Base-by-base conservation (phyloP, 2,329 filamentous ascomycete species). In the Fusarium fujikuroi region DNA sequence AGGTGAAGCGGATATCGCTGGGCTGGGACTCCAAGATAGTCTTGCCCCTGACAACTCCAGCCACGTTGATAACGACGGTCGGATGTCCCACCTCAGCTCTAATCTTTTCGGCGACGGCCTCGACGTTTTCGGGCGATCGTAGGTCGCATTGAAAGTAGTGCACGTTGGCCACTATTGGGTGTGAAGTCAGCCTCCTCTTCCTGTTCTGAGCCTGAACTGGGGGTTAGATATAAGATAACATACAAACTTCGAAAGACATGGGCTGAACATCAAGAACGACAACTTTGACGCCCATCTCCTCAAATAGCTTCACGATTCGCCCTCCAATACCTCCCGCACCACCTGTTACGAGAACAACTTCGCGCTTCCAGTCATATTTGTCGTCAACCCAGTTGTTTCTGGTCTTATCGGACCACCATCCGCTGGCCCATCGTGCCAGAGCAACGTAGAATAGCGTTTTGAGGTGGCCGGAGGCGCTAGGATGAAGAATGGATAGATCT, bases 251-350 rank as follows among this genome's bases (percentile, higher is more conserved):
- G 76, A 87, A 91, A 25, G 86, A 87, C 81, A 91, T 81, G 9
- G 86, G 85, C 75, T 92, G 89, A 39, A 93, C 86, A 81, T 95
- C 93, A 40, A 95, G 80, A 5, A 95, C 90, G 0, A 91, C 91
- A 39, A 95, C 91, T 72, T 89, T 92, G 74, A 93, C 85, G 2
- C 88, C 89, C 68, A 83, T 84, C 79, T 91, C 88, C 1, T 89
- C 90, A n/a, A 96, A 84, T 60, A 91, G 80, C 72, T 87, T 85
- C 19, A 92, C 92, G 7, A 94, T 86, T 42, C 87, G 83, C 25
- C 87, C 89, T 19, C 93, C 93, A 76, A 95, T 94, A 0, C 93
- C 93, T 63, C 89, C 89, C 46, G 91, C 90, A 12, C 93, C 93
- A 12, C 93, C 93, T 0, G 93, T 95, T 25, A 95, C 86, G 47